A percentile compares a stretch with the other conserved stretches of the same genome.
phyloP scores from a whole-genome alignment of 768 basidiomycete genomes.

The Pisolithus orientalis region DNA sequence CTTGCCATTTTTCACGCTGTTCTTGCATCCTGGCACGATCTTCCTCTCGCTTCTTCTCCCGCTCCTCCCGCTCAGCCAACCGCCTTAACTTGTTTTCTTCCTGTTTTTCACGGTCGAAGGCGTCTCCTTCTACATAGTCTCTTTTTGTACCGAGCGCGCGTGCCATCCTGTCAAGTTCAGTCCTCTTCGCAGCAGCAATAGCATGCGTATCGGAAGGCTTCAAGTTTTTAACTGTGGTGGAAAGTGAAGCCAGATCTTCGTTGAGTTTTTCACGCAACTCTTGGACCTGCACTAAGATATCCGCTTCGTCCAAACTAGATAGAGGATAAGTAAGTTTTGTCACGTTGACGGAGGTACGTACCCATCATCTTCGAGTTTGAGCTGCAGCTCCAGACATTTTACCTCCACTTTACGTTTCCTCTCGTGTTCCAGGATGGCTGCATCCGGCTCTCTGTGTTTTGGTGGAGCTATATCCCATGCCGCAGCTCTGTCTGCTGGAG shows the following conservation, averaged over 20 bases:
- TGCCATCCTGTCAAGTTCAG: constrained; percentile 80
- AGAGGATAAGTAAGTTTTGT: background rate
- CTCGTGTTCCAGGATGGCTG: too few relatives aligned
- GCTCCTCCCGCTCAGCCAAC: constrained; percentile 39
- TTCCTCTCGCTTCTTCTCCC: constrained; percentile 59
- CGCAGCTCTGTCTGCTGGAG: constrained; percentile 44
- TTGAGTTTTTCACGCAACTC: constrained; percentile 70
- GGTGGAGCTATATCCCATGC: constrained; percentile 77
- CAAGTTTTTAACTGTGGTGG: constrained; percentile 44
- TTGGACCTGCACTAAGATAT: constrained; percentile 71
- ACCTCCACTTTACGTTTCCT: constrained; percentile 43
- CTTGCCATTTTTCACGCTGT: constrained; percentile 73
- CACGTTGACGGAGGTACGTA: constrained; percentile 29
- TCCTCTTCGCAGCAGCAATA: constrained; percentile 86
- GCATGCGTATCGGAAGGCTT: constrained; percentile 78
- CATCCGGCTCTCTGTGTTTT: constrained; percentile 44
- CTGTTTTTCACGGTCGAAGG: constrained; percentile 92
- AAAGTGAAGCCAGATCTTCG: constrained; percentile 46
- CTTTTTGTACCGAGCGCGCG: constrained; percentile 78
- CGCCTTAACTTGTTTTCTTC: constrained; percentile 65
- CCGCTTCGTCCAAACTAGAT: constrained; percentile 62
- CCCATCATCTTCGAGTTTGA: constrained; percentile 89
- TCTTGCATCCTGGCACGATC: constrained; percentile 55
- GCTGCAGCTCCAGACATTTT: constrained; percentile 83
- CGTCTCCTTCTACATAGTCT: constrained; percentile 86